These are phyloP conservation scores for Leptosphaerulina australis DNA, from an alignment of 2,329 filamentous ascomycete genomes.

Conservation along the genomic window DNA sequence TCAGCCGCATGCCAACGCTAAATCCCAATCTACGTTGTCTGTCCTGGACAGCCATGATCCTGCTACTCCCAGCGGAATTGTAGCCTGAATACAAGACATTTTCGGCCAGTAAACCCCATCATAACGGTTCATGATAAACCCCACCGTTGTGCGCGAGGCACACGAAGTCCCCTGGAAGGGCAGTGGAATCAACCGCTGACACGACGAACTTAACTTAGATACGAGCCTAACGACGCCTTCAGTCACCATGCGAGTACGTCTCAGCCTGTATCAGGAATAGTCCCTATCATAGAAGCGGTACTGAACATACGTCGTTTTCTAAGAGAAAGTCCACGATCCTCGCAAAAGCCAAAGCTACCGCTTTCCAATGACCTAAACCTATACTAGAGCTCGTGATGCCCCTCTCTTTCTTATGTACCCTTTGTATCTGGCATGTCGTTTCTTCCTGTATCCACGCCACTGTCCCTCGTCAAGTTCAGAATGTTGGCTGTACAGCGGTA, in stretches of 20 bases:
- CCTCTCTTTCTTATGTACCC: background rate
- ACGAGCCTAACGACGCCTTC: background rate
- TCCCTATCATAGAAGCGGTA: background rate
- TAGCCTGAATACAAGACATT: no score
- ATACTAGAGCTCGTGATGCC: background rate
- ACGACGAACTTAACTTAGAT: background rate
- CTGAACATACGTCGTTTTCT: background rate
- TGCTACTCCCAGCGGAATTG: no score
- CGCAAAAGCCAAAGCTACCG: background rate
- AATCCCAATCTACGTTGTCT: no score
- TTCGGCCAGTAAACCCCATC: background rate
- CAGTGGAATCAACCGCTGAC: background rate
- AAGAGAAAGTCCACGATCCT: background rate
- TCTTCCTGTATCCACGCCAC: background rate
- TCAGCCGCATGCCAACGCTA: no score
- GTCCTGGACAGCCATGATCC: no score
- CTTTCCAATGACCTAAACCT: background rate
- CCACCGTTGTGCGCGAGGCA: background rate
- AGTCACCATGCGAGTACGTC: background rate
- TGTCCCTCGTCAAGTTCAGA: slow-evolving; percentile 2
- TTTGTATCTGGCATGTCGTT: background rate
- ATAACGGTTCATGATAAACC: slow-evolving; percentile 1
- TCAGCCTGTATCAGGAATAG: background rate
- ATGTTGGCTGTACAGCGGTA: slow-evolving; percentile 27
- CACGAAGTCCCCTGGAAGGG: background rate